These are phyloP conservation scores for Trametes sanguinea DNA, from an alignment of 768 basidiomycete genomes.

Conservation along the genomic window DNA sequence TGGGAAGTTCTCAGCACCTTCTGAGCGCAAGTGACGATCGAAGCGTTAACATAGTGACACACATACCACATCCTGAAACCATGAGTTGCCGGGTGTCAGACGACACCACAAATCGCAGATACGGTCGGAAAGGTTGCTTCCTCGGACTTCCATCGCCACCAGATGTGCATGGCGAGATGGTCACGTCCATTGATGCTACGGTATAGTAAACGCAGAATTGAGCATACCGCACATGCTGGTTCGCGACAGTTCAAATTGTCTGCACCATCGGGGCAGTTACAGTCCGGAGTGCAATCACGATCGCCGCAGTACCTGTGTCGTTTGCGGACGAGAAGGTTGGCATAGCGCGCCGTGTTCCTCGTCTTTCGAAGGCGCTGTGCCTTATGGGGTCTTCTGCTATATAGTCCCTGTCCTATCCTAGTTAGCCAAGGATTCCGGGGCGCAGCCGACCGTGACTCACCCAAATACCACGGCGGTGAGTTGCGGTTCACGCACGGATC, in stretches of 20 bases:
- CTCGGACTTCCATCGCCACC: too few species aligned
- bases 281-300: not conserved
- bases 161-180: too few species aligned
- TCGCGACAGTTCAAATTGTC: too few species aligned
- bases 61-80: not conserved
- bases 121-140: too few species aligned
- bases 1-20: not conserved
- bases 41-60: not conserved
- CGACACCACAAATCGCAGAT: too few species aligned
- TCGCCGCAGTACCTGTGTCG: not conserved
- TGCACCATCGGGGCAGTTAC: too few species aligned
- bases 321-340: not conserved
- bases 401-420: not conserved
- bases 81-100: too few species aligned
- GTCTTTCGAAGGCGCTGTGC: conserved; percentile 6
- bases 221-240: too few species aligned
- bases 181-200: too few species aligned
- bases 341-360: conserved; percentile 13
- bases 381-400: not conserved
- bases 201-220: too few species aligned
- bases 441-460: not conserved
- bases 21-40: not conserved
- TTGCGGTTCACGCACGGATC: conserved; percentile 1
- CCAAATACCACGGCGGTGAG: not conserved
- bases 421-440: too few species aligned